Base-by-base conservation (phyloP, 2,329 filamentous ascomycete species). In the Raffaelea deltoideospora region DNA sequence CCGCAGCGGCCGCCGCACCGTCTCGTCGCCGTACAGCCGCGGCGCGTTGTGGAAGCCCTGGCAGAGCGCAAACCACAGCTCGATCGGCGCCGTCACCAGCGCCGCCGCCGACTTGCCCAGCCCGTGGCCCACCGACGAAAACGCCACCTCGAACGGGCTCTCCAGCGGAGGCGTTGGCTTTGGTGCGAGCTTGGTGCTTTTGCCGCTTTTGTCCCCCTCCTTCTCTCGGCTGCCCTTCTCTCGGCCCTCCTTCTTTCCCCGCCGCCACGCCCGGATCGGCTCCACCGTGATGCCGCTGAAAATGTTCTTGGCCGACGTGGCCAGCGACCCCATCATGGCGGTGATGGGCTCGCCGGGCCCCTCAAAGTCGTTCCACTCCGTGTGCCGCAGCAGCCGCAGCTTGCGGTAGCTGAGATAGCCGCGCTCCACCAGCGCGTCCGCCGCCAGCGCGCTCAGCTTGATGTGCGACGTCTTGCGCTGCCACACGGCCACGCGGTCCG, bases 311-410 rank as follows among this genome's bases (percentile, higher is more conserved):
- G 77, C 50, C 0, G 70, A 72, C 3, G 64, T 63, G n/a, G 70
- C 62, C 5, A 83, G 46, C 0, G 76, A 76, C 10, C 72, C 70
- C 24, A 72, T 70, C 4, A 70, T 58, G 3, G 78, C 79, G 0
- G 77, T 80, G 11, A 85, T 59, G 0, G 79, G 79, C 49, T 84
- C 79, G 0, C 79, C 79, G 0, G 79, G 78, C 0, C 80, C 80
- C 45, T 80, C 76, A 47, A 83, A 84, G 47, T 84, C 79, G 45
- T 82, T 81, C 76, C 79, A 85, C 46, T 82, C 77, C 35, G 67
- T 71, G 47, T 80, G 76, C 9, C 79, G 63, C 9, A 81, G 48
- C 1, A 84, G 60, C 11, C 70, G 65, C 33, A 85, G 54, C 40
- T 73, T 69, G 38, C 67, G 69, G 69, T 76, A 82, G 19, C 65